Base-by-base conservation (phyloP, 192 early-diverging fungal genomes). In the Podila minutissima region DNA sequence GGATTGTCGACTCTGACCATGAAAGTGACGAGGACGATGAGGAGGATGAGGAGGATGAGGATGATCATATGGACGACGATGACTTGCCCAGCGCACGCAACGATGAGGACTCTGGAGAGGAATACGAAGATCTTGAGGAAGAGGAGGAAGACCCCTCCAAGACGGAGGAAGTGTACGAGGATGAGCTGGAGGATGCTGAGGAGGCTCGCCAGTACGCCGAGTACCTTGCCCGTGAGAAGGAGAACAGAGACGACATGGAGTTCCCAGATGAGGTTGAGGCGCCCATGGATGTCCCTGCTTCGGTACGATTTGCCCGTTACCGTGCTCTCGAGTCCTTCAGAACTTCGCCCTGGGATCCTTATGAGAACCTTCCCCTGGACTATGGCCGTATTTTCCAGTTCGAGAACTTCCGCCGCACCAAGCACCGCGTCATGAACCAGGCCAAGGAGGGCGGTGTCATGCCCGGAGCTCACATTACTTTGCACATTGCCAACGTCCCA, bases 241-340 rank as follows among this genome's bases (percentile, higher is more conserved):
- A 88, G 64, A 91, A 88, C 73, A 83, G 88, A 58, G 92, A 95
- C 48, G 93, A 99, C 74, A 69, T 87, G 60, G 89, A 96, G 73
- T 98, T 98, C 85, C 98, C 98, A 9, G 98, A 99, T 81, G 98
- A 99, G 83, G 91, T 98, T 28, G 96, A 99, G 66, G 98, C 98
- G 31, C 98, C 98, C 0, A 87, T 91, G 72, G 92, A 97, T 70
- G 77, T 92, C 26, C 75, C 94, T 3, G 96, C 98, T 12, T 88
- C 94, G 38, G 83, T 89, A 50, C 89, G 98, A 71, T 99, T 99
- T 85, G 90, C 91, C n/a, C 89, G 93, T 72, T 99, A 95, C 86
- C 94, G 98, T 74, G 98, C 97, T 28, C 88, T 99, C 65, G 93
- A 97, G 82, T 94, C 92, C 61, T 97, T 98, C 87, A 87, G 96